phyloP scores from a whole-genome alignment of 2,329 filamentous ascomycete species.

The Coniella vitis region DNA sequence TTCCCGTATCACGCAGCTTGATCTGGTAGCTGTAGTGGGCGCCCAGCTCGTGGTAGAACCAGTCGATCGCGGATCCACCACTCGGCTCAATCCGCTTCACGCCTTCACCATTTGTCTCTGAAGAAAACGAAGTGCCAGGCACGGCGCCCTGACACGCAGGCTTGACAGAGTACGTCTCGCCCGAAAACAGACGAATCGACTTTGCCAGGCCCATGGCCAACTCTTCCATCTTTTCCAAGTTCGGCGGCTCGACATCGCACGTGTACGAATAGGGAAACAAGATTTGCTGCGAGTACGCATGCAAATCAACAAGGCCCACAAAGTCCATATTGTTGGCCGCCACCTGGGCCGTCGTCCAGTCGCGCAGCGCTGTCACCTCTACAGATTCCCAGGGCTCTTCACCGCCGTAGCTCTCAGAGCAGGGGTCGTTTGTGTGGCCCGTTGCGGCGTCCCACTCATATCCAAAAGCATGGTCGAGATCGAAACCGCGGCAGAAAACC shows the following conservation, averaged over 20 bases:
- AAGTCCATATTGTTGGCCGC: constrained; percentile 65
- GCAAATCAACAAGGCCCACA: constrained; percentile 81
- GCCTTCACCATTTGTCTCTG: neutral
- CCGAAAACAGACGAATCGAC: constrained; percentile 73
- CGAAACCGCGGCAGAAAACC: constrained; percentile 78
- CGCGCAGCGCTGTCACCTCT: constrained; percentile 67
- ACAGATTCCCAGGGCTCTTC: constrained; percentile 74
- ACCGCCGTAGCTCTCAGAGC: constrained; percentile 85
- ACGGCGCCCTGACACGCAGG: constrained; percentile 83
- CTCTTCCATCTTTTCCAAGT: constrained; percentile 86
- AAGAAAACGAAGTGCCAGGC: constrained; percentile 16
- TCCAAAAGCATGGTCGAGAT: constrained; percentile 80
- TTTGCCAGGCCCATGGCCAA: constrained; percentile 83
- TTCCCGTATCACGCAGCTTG: constrained; percentile 88
- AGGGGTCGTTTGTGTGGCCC: constrained; percentile 63
- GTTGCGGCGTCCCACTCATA: constrained; percentile 71
- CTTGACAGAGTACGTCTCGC: constrained; percentile 68
- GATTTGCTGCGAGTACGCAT: constrained; percentile 93
- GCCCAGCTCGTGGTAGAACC: constrained; percentile 83
- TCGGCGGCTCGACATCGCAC: constrained; percentile 70
- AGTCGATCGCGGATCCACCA: constrained; percentile 85
- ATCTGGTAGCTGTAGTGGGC: constrained; percentile 88
- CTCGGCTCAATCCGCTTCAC: constrained; percentile 57
- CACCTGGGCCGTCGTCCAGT: constrained; percentile 79
- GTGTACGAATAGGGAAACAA: constrained; percentile 88